These are phyloP conservation scores for Thelephora aurantiotincta DNA, from an alignment of 768 basidiomycete genomes.

Conservation along the genomic window DNA sequence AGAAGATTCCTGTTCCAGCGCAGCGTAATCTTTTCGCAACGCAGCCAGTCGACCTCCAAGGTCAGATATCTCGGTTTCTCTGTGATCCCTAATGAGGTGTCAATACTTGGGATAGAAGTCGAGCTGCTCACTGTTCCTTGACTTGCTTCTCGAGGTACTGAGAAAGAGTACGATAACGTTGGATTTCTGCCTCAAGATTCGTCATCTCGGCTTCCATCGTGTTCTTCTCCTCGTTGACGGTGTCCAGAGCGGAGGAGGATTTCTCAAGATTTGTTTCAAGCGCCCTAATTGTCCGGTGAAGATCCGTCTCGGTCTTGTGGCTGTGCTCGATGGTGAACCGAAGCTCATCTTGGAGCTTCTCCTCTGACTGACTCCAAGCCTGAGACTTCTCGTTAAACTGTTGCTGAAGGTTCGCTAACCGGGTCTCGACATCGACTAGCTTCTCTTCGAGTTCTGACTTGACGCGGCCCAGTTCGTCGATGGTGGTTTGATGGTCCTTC, in stretches of 20 bases:
- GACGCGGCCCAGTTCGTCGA: background rate
- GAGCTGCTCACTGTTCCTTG: slow-evolving; percentile 38
- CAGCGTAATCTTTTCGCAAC: slow-evolving; percentile 29
- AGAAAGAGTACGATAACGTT: slow-evolving; percentile 44
- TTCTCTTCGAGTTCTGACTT: slow-evolving; percentile 15
- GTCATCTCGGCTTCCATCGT: slow-evolving; percentile 42
- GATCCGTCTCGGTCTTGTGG: slow-evolving; percentile 10
- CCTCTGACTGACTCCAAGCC: slow-evolving; percentile 6
- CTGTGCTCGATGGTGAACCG: slow-evolving; percentile 2
- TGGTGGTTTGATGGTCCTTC: background rate
- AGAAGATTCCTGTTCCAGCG: slow-evolving; percentile 42
- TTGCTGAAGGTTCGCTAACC: slow-evolving; percentile 2
- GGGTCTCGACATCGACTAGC: slow-evolving; percentile 13
- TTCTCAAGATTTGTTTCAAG: slow-evolving; percentile 28
- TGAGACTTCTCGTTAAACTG: slow-evolving; percentile 6
- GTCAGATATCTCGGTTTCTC: slow-evolving; percentile 29
- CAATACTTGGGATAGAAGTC: background rate
- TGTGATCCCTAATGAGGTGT: slow-evolving; percentile 13
- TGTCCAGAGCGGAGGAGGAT: slow-evolving; percentile 20
- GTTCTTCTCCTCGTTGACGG: slow-evolving; percentile 35
- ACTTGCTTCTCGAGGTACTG: slow-evolving; percentile 51
- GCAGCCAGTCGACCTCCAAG: slow-evolving; percentile 28
- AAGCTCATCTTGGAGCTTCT: slow-evolving; percentile 11
- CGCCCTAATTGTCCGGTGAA: slow-evolving; percentile 22
- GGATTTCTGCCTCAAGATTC: slow-evolving; percentile 46